phyloP scores from a whole-genome alignment of 208 protist genomes.

The Trypanosoma brucei region DNA sequence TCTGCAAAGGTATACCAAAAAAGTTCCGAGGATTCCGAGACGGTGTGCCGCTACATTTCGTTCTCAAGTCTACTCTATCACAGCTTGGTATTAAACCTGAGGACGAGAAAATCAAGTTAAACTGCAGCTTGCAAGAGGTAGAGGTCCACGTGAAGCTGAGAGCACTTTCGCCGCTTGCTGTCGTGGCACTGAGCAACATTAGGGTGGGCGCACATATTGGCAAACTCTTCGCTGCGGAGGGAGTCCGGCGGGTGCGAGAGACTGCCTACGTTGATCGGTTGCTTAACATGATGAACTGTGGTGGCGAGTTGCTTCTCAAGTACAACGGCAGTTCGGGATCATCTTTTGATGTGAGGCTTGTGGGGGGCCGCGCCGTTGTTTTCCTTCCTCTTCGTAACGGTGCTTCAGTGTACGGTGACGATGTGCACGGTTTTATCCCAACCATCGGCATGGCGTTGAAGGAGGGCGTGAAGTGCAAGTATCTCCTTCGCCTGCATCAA shows the following conservation, averaged over 20 bases:
- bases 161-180: slow-evolving; percentile 73
- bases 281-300: slow-evolving; percentile 55
- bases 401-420: slow-evolving; percentile 71
- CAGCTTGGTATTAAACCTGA: slow-evolving; percentile 87
- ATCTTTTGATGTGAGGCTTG: slow-evolving; percentile 69
- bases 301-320: slow-evolving; percentile 64
- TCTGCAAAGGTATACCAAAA: slow-evolving; percentile 46
- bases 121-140: slow-evolving; percentile 27
- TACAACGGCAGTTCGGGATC: slow-evolving; percentile 63
- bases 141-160: slow-evolving; percentile 61
- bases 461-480: slow-evolving; percentile 70
- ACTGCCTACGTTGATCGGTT: slow-evolving; percentile 77
- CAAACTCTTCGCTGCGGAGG: slow-evolving; percentile 86
- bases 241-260: slow-evolving; percentile 64
- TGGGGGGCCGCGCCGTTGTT: slow-evolving; percentile 82
- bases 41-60: slow-evolving; percentile 64
- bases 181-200: slow-evolving; percentile 86
- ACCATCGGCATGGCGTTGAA: slow-evolving; percentile 79
- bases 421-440: slow-evolving; percentile 83
- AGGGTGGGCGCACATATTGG: slow-evolving; percentile 65
- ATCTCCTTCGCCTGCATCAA: slow-evolving; percentile 86
- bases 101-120: slow-evolving; percentile 52
- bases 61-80: slow-evolving; percentile 83
- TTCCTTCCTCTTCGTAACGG: slow-evolving; percentile 77
- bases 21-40: slow-evolving; percentile 77